A percentile compares a stretch with the other conserved stretches of the same genome.
Conservation (phyloP, 1,284 basidiomycete genomes). For the Tremellales sp. region DNA sequence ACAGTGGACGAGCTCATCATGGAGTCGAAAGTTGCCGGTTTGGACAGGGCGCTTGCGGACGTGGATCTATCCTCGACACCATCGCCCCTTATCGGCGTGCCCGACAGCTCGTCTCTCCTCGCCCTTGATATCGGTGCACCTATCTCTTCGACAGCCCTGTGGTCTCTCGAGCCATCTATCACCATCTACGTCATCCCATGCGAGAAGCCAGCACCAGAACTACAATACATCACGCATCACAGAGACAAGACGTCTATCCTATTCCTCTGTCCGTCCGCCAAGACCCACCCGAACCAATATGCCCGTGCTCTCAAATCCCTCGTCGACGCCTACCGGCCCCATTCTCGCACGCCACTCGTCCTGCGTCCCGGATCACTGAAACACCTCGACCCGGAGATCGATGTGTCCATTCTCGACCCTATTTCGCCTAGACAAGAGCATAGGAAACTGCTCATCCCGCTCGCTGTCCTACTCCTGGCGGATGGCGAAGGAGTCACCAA, state of each 20-base stretch:
- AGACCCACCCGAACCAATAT: constrained; percentile 24
- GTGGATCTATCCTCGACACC: neutral
- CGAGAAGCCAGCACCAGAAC: constrained; percentile 19
- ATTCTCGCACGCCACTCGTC: too few relatives aligned
- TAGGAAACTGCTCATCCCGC: neutral
- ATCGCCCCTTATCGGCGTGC: constrained; percentile 14
- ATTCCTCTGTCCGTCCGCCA: constrained; percentile 22
- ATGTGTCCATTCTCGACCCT: neutral
- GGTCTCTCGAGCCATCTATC: neutral
- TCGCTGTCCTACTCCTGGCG: constrained; percentile 22
- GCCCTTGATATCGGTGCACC: constrained; percentile 30
- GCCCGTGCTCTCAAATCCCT: constrained; percentile 14
- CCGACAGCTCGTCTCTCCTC: constrained; percentile 11
- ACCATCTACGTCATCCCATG: constrained; percentile 24
- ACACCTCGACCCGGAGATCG: too few relatives aligned
- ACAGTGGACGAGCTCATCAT: constrained; percentile 30
- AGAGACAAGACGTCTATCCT: neutral
- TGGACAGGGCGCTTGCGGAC: neutral
- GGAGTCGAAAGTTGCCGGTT: neutral
- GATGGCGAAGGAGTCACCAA: constrained; percentile 20
- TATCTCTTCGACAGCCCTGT: neutral
- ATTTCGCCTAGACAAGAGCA: neutral
- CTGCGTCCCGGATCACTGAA: too few relatives aligned
- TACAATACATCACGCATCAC: constrained; percentile 6
- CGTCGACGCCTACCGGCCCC: neutral